Evolutionary conservation across 352 stramenopile species (phyloP).

Genomic region (Phytophthora cactorum): DNA sequence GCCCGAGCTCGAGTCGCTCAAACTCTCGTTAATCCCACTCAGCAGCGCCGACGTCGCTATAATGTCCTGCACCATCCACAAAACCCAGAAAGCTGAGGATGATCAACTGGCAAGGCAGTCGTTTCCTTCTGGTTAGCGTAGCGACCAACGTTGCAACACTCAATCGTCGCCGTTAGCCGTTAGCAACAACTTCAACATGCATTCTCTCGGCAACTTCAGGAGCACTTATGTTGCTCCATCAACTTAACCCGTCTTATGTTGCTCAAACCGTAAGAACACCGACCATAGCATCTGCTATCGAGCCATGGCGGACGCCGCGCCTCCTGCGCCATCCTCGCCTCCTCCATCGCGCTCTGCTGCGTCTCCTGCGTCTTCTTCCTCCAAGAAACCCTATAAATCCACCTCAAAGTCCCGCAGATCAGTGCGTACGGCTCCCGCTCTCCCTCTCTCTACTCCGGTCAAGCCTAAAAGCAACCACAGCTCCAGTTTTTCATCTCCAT

Average conservation of each 20-base stretch:
- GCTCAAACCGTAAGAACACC: constrained; percentile 5
- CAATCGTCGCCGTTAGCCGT: constrained; percentile 23
- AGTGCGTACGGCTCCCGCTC: constrained; percentile 4
- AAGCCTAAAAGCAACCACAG: constrained; percentile 37
- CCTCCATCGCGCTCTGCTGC: constrained; percentile 31
- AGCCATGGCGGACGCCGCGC: constrained; percentile 13
- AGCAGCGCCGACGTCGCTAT: not conserved
- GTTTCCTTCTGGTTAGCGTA: constrained; percentile 10
- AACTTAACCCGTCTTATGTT: constrained; percentile 6
- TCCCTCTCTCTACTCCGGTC: constrained; percentile 13
- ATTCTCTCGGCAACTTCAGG: not conserved
- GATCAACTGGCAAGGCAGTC: not conserved
- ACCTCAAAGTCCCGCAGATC: constrained; percentile 5
- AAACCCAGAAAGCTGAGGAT: not conserved
- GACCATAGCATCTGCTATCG: not conserved
- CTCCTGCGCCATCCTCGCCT: constrained; percentile 37
- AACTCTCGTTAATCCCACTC: not conserved
- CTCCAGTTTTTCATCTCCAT: constrained; percentile 76
- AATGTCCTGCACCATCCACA: constrained; percentile 6
- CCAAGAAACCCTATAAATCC: constrained; percentile 18
- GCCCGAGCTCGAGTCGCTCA: constrained; percentile 7
- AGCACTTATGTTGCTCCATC: not conserved
- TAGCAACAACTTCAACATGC: constrained; percentile 29
- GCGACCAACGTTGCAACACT: constrained; percentile 7
- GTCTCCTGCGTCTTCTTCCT: constrained; percentile 13